A percentile compares a stretch with the other conserved stretches of the same genome.
These are phyloP conservation scores for Phytophthora tentaculata DNA, from an alignment of 352 stramenopile genomes.

Conservation along the genomic window DNA sequence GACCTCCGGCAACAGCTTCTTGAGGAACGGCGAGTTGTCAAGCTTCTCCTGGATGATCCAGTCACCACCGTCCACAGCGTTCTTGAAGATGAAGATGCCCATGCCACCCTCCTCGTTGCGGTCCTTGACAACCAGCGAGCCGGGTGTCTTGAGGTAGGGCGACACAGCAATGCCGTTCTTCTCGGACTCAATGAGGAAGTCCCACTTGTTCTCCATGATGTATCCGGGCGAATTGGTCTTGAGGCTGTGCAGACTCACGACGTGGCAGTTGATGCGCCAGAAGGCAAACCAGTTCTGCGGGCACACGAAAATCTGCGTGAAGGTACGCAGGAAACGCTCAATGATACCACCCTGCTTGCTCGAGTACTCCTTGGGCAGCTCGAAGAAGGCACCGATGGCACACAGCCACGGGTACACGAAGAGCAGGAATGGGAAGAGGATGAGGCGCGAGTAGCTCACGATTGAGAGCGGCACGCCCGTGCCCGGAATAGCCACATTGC, in stretches of 20 bases:
- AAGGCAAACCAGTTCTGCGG: slow-evolving; percentile 98
- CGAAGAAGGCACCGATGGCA: slow-evolving; percentile 81
- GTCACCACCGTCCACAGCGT: slow-evolving; percentile 93
- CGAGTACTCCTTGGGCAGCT: slow-evolving; percentile 68
- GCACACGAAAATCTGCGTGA: slow-evolving; percentile 80
- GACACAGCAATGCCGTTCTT: slow-evolving; percentile 93
- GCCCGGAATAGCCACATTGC: slow-evolving; percentile 97
- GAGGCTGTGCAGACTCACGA: slow-evolving; percentile 94
- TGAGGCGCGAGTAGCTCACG: slow-evolving; percentile 83
- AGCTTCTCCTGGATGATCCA: slow-evolving; percentile 98
- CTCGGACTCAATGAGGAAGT: slow-evolving; percentile 94
- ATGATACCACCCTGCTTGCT: slow-evolving; percentile 72
- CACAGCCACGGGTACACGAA: slow-evolving; percentile 91
- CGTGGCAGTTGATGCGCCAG: slow-evolving; percentile 96
- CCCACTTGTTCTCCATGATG: slow-evolving; percentile 99
- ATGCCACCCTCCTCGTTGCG: slow-evolving; percentile 98
- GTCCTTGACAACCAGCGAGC: slow-evolving; percentile 96
- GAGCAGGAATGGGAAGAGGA: slow-evolving; percentile 88
- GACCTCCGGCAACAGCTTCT: slow-evolving; percentile 91
- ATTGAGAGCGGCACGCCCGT: slow-evolving; percentile 94
- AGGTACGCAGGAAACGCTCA: slow-evolving; percentile 92
- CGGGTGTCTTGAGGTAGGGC: slow-evolving; percentile 91
- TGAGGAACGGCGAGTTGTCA: slow-evolving; percentile 93
- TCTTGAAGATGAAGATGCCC: slow-evolving; percentile 98
- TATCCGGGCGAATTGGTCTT: slow-evolving; percentile 94